Percentiles rank a stretch among this genome's conserved stretches.
These are phyloP conservation scores for Prunus mongolica DNA, from an alignment of 306 rosid species.

Conservation along the genomic window DNA sequence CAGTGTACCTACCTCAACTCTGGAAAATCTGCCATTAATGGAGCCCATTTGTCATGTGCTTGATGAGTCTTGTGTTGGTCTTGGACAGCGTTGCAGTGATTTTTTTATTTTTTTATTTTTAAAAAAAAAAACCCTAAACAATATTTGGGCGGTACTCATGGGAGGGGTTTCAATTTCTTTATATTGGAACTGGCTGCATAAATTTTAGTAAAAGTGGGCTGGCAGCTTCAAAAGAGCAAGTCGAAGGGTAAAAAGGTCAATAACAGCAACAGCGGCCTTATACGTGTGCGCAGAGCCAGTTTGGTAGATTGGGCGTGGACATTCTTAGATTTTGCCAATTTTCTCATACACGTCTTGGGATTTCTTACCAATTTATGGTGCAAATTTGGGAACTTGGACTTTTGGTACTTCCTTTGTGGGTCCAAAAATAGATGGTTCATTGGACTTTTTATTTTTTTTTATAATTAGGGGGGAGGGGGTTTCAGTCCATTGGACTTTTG, in stretches of 20 bases:
- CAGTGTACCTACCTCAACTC: conserved; percentile 57
- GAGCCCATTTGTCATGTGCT: conserved; percentile 27
- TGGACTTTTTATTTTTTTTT: too few species aligned
- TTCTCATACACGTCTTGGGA: too few species aligned
- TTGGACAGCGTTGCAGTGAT: conserved; percentile 18
- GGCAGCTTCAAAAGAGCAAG: conserved; percentile 15
- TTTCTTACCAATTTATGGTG: too few species aligned
- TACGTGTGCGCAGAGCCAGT: not conserved
- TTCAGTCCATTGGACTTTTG: too few species aligned
- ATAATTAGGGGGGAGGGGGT: too few species aligned
- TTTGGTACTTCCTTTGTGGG: too few species aligned
- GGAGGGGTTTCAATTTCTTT: not conserved
- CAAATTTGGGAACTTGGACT: too few species aligned
- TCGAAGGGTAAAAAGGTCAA: conserved; percentile 8
- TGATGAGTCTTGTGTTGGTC: conserved; percentile 10
- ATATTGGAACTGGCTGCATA: not conserved
- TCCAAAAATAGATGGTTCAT: too few species aligned
- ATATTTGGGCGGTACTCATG: not conserved
- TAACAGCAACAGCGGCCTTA: not conserved
- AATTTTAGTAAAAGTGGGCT: not conserved
- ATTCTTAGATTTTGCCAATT: not conserved
- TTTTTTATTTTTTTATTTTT: too few species aligned
- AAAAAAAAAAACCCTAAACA: conserved; percentile 7
- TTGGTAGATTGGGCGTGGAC: not conserved
- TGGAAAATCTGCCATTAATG: conserved; percentile 35